Evolutionary conservation across 441 rosid species (phyloP).

Genomic region (Hura crepitans): DNA sequence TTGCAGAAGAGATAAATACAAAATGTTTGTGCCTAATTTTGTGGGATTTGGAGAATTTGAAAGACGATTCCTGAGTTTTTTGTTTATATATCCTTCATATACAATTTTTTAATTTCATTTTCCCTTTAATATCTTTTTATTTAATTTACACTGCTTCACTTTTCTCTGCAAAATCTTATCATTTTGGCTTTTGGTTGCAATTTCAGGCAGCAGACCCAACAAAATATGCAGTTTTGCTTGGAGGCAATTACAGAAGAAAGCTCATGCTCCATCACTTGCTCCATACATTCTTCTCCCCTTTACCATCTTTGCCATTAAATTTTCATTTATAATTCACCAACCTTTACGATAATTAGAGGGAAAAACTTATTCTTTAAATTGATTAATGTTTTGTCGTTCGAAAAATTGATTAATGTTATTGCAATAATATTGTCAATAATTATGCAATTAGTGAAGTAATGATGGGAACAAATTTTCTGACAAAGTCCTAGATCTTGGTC

Average conservation of each 20-base stretch:
- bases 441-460: background rate
- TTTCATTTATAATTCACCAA: constrained; percentile 4
- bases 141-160: constrained; percentile 32
- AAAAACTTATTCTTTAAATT: background rate
- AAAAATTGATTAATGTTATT: background rate
- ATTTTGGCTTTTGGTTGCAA: constrained; percentile 37
- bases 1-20: constrained; percentile 15
- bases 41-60: constrained; percentile 23
- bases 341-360: background rate
- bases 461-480: background rate
- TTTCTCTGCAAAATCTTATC: constrained; percentile 47
- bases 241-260: constrained; percentile 31
- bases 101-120: background rate
- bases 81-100: background rate
- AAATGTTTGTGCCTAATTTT: constrained; percentile 24
- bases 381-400: too few relatives aligned
- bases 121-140: constrained; percentile 1
- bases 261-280: constrained; percentile 44
- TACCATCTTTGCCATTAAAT: background rate
- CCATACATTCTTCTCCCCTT: constrained; percentile 45
- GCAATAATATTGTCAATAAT: too few relatives aligned
- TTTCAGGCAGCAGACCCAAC: constrained; percentile 42
- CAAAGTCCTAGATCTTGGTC: background rate
- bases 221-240: constrained; percentile 27
- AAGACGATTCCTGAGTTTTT: too few relatives aligned